Percentiles rank a stretch among this genome's conserved stretches.
Conservation (phyloP, 2,329 filamentous ascomycete genomes). For the Hawksworthiomyces lignivorus region DNA sequence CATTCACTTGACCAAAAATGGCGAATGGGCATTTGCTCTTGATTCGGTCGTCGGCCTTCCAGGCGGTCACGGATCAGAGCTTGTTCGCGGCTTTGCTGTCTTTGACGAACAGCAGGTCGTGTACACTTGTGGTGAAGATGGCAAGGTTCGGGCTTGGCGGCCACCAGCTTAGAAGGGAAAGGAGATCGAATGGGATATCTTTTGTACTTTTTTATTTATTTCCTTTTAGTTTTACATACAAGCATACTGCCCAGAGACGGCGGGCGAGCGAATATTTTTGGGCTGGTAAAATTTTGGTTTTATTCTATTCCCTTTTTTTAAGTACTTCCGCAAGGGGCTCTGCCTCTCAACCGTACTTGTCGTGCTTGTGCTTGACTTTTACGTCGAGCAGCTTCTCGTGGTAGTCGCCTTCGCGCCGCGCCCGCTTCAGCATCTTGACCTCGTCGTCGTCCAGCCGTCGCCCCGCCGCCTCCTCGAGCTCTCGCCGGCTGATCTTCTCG, state of each 20-base stretch:
- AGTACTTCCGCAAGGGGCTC: too few relatives aligned
- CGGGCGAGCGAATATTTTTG: too few relatives aligned
- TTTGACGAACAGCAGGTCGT: slow-evolving; percentile 52
- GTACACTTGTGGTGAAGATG: slow-evolving; percentile 53
- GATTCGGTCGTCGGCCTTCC: slow-evolving; percentile 50
- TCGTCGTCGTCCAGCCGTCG: slow-evolving; percentile 75
- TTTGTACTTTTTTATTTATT: background rate
- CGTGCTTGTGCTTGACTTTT: slow-evolving; percentile 87
- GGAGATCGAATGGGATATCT: background rate
- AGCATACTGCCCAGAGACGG: too few relatives aligned
- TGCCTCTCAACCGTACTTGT: slow-evolving; percentile 66
- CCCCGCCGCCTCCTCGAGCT: slow-evolving; percentile 76
- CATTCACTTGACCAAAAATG: slow-evolving; percentile 47
- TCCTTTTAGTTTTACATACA: too few relatives aligned
- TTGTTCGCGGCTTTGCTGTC: slow-evolving; percentile 57
- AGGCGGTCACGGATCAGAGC: slow-evolving; percentile 56
- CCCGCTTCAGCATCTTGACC: slow-evolving; percentile 73
- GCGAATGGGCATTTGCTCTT: slow-evolving; percentile 46
- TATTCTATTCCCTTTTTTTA: too few relatives aligned
- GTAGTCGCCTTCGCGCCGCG: slow-evolving; percentile 79
- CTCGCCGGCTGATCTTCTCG: slow-evolving; percentile 78
- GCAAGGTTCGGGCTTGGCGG: slow-evolving; percentile 50
- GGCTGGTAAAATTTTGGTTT: too few relatives aligned
- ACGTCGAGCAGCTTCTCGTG: slow-evolving; percentile 80
- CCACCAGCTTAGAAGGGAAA: slow-evolving; percentile 21